Evolutionary conservation across 2,329 filamentous ascomycete species (phyloP).

Genomic region (Penicillium concentricum): DNA sequence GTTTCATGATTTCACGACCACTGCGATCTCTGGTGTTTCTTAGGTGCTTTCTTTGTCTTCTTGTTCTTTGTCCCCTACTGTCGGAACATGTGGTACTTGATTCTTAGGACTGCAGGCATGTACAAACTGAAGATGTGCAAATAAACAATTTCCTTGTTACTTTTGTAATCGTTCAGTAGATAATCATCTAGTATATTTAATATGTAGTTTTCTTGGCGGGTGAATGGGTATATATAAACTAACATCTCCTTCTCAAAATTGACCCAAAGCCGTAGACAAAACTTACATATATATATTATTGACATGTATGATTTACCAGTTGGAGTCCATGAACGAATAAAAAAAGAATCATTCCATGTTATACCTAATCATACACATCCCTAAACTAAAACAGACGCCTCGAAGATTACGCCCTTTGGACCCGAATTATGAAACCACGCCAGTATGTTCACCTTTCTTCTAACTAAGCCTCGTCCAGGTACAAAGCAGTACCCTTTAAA

Average conservation of each 20-base stretch:
- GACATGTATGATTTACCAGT: not conserved
- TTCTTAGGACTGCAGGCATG: conserved; percentile 5
- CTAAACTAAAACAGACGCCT: not conserved
- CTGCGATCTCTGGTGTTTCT: conserved; percentile 10
- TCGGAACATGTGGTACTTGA: conserved; percentile 1
- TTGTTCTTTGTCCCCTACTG: conserved; percentile 9
- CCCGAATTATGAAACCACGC: conserved; percentile 1
- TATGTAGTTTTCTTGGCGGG: not conserved
- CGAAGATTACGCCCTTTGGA: not conserved
- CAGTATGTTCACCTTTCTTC: not conserved
- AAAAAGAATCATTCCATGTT: not conserved
- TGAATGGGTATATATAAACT: not conserved
- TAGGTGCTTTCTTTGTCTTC: conserved; percentile 5
- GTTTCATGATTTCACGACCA: conserved; percentile 19
- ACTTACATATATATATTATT: not conserved
- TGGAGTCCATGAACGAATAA: not conserved
- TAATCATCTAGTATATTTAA: not conserved
- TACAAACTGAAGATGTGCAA: conserved; percentile 23
- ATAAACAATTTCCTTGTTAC: conserved; percentile 11
- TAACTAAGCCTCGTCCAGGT: conserved; percentile 30
- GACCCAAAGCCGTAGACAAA: not conserved
- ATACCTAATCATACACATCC: conserved; percentile 8
- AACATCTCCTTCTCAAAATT: not conserved
- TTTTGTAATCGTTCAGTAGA: not conserved
- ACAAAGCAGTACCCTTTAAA: conserved; percentile 34